Percentiles rank a stretch among this genome's conserved stretches.
Evolutionary conservation across 768 basidiomycete species (phyloP).

Genomic region (Pholiota microspora): DNA sequence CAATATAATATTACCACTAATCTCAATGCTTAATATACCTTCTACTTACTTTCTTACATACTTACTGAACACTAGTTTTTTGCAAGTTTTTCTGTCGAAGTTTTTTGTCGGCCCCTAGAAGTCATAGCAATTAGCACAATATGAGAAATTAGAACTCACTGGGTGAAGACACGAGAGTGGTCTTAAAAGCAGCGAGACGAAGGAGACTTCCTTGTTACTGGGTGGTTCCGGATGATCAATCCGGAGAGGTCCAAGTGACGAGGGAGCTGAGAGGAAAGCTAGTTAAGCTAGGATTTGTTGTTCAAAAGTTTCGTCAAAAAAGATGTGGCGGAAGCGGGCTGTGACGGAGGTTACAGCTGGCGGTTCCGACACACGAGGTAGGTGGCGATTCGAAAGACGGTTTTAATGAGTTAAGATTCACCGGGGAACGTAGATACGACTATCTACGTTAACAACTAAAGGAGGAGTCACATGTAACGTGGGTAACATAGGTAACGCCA

Average conservation of each 20-base stretch:
- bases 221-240: conserved; percentile 9
- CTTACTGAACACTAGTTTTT: too few species aligned
- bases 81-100: too few species aligned
- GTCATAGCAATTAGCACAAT: neutral
- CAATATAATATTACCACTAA: too few species aligned
- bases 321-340: conserved; percentile 7
- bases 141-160: too few species aligned
- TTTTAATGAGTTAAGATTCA: neutral
- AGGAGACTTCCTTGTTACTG: neutral
- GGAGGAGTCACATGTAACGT: too few species aligned
- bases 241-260: neutral
- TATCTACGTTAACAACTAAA: too few species aligned
- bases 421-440: too few species aligned
- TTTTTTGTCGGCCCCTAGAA: too few species aligned
- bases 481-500: too few species aligned
- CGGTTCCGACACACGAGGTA: conserved; percentile 6
- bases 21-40: too few species aligned
- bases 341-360: neutral
- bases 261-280: neutral
- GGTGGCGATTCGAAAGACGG: neutral
- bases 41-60: too few species aligned
- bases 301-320: neutral
- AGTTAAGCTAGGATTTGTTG: neutral
- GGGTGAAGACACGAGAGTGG: neutral
- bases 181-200: neutral